Conservation (phyloP, 2,329 filamentous ascomycete species). For the Diaporthe helianthi region DNA sequence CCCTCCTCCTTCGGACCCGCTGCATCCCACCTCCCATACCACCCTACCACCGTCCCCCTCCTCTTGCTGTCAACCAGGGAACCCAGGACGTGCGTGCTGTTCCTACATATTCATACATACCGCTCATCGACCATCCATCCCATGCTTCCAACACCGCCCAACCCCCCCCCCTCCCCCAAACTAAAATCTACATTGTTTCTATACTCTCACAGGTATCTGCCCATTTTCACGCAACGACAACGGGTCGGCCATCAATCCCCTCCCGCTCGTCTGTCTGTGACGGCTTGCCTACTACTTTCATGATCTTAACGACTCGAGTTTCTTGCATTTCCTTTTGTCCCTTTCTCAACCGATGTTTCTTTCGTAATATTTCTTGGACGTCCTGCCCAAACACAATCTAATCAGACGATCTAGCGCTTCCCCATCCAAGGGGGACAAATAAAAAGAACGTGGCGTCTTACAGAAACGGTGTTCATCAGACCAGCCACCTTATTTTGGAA, state of each 20-base stretch:
- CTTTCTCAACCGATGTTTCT: slow-evolving; percentile 8
- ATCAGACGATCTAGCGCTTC: slow-evolving; percentile 4
- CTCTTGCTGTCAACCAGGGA: slow-evolving; percentile 31
- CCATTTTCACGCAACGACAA: not conserved
- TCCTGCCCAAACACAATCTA: slow-evolving; percentile 19
- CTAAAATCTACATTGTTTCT: slow-evolving; percentile 19
- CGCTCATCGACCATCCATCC: slow-evolving; percentile 29
- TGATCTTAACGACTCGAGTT: slow-evolving; percentile 14
- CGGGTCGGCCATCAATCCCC: not conserved
- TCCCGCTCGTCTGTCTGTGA: not conserved
- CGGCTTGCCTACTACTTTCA: not conserved
- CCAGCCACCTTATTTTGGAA: slow-evolving; percentile 27
- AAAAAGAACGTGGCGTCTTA: slow-evolving; percentile 14
- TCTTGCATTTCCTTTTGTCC: slow-evolving; percentile 5
- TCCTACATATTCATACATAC: slow-evolving; percentile 34
- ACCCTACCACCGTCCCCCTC: slow-evolving; percentile 18
- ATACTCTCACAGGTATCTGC: not conserved
- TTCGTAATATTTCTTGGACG: not conserved
- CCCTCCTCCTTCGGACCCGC: slow-evolving; percentile 28
- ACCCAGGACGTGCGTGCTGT: slow-evolving; percentile 31
- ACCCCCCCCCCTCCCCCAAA: slow-evolving; percentile 12
- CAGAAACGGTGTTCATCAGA: slow-evolving; percentile 14
- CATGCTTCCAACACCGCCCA: slow-evolving; percentile 23
- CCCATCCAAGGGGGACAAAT: not conserved
- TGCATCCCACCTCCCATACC: slow-evolving; percentile 18